Percentiles rank a stretch among this genome's conserved stretches.
Evolutionary conservation across 179 eudicot genomes (phyloP).

Genomic region (Vitellaria paradoxa): DNA sequence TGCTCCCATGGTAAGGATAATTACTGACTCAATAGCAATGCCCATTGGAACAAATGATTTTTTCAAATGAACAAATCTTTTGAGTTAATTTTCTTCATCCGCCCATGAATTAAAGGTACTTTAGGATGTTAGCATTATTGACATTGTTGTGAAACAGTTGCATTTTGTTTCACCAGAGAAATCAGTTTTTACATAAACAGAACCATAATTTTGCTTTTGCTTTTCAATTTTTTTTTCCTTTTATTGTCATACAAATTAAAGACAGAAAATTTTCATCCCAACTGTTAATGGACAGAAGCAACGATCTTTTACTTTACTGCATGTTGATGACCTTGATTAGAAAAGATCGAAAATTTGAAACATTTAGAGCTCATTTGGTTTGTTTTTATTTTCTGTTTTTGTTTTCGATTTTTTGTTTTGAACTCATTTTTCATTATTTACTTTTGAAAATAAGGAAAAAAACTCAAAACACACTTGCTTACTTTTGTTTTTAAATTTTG

Average conservation of each 20-base stretch:
- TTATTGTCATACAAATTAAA: no score
- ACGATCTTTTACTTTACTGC: no score
- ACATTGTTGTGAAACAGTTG: neutral
- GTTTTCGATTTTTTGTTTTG: no score
- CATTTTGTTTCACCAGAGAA: neutral
- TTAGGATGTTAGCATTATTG: neutral
- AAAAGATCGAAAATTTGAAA: no score
- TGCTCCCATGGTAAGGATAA: conserved; percentile 78
- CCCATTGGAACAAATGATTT: neutral
- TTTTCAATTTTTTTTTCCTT: no score
- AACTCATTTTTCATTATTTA: no score
- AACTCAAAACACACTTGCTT: no score
- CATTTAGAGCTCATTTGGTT: neutral
- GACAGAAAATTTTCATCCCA: neutral
- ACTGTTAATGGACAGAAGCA: neutral
- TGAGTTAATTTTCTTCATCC: neutral
- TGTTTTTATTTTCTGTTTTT: neutral
- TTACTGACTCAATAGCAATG: neutral
- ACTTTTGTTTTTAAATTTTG: no score
- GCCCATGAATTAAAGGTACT: neutral
- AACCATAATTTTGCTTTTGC: neutral
- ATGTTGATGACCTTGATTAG: no score
- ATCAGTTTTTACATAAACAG: neutral
- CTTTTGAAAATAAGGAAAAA: no score
- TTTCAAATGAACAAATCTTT: neutral